A percentile compares a stretch with the other conserved stretches of the same genome.
These are phyloP conservation scores for Penicillium psychrofluorescens DNA, from an alignment of 495 filamentous ascomycete genomes.

Conservation along the genomic window DNA sequence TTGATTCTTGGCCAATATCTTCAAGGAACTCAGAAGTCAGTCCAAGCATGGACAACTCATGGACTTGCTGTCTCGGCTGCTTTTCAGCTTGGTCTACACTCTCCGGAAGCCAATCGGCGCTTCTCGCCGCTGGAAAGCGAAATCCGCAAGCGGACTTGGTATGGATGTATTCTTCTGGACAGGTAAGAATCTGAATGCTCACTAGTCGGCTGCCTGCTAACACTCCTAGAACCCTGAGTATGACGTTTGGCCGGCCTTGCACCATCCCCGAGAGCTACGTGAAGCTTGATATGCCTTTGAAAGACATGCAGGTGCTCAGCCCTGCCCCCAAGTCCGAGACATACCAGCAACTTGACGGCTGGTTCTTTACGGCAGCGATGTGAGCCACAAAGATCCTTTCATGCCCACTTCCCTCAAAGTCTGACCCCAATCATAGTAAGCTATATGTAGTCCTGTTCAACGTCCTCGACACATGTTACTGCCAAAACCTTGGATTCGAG, in stretches of 20 bases:
- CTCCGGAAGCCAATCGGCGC: slow-evolving; percentile 14
- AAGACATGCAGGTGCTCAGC: slow-evolving; percentile 14
- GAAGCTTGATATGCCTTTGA: slow-evolving; percentile 21
- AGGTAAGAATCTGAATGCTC: neutral
- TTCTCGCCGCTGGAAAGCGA: neutral
- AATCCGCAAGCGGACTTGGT: too few species aligned
- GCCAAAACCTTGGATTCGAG: slow-evolving; percentile 18
- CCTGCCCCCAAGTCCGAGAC: neutral
- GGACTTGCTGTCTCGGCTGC: slow-evolving; percentile 32
- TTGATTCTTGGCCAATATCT: slow-evolving; percentile 33
- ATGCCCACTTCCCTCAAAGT: too few species aligned
- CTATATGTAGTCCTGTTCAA: slow-evolving; percentile 11
- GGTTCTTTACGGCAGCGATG: slow-evolving; percentile 28
- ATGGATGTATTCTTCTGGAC: neutral
- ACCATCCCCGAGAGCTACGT: slow-evolving; percentile 27
- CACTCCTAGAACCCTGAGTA: too few species aligned
- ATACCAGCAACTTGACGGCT: slow-evolving; percentile 4
- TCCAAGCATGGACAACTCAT: slow-evolving; percentile 35
- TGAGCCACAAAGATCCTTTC: slow-evolving; percentile 2
- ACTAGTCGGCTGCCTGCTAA: too few species aligned
- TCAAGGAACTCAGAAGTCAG: slow-evolving; percentile 36
- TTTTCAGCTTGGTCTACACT: slow-evolving; percentile 31
- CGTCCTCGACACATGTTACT: slow-evolving; percentile 25
- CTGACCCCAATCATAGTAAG: neutral
- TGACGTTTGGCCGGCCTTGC: slow-evolving; percentile 11